Evolutionary conservation across 2,329 filamentous ascomycete species (phyloP).

Genomic region (Ophiostoma populinum): DNA sequence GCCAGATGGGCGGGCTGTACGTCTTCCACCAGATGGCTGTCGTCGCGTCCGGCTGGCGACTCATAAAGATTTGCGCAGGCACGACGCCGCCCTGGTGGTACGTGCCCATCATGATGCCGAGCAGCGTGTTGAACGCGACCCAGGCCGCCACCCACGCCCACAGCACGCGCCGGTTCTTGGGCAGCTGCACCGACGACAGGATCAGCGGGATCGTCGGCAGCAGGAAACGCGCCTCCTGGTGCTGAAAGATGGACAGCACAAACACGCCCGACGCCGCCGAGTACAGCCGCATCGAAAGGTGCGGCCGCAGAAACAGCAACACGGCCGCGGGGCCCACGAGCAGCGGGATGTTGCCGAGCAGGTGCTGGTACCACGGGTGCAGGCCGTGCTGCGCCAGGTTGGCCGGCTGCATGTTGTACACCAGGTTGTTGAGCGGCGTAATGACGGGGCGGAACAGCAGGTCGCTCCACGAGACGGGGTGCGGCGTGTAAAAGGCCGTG

Average conservation of each 20-base stretch:
- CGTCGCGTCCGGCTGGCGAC: constrained; percentile 48
- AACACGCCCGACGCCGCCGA: constrained; percentile 58
- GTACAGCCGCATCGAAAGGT: constrained; percentile 44
- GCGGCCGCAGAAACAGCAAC: constrained; percentile 40
- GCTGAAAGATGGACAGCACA: constrained; percentile 56
- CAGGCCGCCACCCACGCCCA: constrained; percentile 43
- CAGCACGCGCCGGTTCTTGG: constrained; percentile 32
- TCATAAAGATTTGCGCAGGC: constrained; percentile 58
- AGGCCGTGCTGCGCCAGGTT: constrained; percentile 63
- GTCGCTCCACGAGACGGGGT: constrained; percentile 45
- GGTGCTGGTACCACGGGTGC: constrained; percentile 64
- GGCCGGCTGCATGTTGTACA: constrained; percentile 52
- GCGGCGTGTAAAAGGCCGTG: constrained; percentile 61
- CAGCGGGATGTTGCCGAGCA: constrained; percentile 52
- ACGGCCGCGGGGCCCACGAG: constrained; percentile 53
- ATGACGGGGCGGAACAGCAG: constrained; percentile 49
- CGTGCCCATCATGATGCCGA: constrained; percentile 59
- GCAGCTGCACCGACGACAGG: constrained; percentile 53
- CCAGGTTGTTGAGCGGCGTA: constrained; percentile 61
- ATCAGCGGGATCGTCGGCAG: constrained; percentile 62
- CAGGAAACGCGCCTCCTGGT: constrained; percentile 67
- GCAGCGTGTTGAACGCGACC: constrained; percentile 50
- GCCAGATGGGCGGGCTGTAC: constrained; percentile 66
- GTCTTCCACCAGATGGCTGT: constrained; percentile 75
- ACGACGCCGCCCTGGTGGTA: constrained; percentile 71